A percentile compares a stretch with the other conserved stretches of the same genome.
phyloP scores from a whole-genome alignment of 306 rosid genomes.

The Begonia fuchsioides region DNA sequence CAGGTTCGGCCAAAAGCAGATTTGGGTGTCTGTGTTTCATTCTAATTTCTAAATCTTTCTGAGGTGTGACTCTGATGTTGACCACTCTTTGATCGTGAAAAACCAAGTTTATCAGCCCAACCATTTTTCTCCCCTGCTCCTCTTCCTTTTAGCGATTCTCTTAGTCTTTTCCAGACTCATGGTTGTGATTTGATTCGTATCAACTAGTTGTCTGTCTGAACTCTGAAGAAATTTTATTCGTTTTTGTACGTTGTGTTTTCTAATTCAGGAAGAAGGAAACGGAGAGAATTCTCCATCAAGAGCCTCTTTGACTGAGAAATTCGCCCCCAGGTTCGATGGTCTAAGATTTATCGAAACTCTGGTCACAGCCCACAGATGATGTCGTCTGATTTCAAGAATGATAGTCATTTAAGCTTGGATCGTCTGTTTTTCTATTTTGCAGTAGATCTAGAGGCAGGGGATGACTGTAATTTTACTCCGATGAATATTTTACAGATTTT shows the following conservation, averaged over 20 bases:
- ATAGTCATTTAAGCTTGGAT: no score
- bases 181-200: background rate
- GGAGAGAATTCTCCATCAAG: background rate
- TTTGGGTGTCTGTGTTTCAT: background rate
- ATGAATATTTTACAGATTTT: no score
- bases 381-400: background rate
- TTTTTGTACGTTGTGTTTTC: background rate
- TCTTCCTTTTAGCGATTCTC: background rate
- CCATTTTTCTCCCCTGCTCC: background rate
- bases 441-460: background rate
- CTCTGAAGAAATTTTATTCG: background rate
- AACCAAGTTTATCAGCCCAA: background rate
- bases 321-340: conserved; percentile 14
- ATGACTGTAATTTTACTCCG: background rate
- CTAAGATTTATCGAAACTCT: conserved; percentile 14
- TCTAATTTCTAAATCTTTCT: no score
- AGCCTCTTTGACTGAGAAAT: conserved; percentile 8
- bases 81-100: background rate
- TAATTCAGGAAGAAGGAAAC: conserved; percentile 4
- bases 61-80: background rate
- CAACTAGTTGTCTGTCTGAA: background rate
- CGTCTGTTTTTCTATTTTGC: no score
- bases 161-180: background rate
- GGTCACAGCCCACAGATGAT: conserved; percentile 12
- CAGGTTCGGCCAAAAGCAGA: conserved; percentile 14